A percentile compares a stretch with the other conserved stretches of the same genome.
These are phyloP conservation scores for Mallotus japonicus DNA, from an alignment of 441 rosid species.

Conservation along the genomic window DNA sequence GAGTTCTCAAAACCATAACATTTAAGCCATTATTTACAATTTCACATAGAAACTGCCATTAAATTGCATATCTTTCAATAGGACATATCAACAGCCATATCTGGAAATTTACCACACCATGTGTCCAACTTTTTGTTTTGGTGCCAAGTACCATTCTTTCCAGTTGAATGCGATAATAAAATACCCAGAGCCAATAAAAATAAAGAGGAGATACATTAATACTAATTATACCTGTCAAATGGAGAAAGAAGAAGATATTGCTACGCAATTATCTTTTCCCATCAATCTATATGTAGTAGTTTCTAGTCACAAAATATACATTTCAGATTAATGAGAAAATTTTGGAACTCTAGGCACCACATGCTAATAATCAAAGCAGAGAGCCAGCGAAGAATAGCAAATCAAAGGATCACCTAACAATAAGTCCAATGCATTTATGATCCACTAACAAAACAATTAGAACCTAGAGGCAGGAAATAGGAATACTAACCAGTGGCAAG, in stretches of 20 bases:
- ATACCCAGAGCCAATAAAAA: neutral
- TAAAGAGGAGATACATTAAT: neutral
- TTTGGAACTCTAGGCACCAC: no score
- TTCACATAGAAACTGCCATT: neutral
- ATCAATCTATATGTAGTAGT: neutral
- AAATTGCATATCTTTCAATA: neutral
- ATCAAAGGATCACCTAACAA: neutral
- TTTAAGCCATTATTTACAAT: neutral
- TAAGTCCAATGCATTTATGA: constrained; percentile 5
- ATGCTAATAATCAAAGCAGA: neutral
- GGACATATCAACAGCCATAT: neutral
- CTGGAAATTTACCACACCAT: neutral
- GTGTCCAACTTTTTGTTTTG: neutral
- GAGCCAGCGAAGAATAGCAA: neutral
- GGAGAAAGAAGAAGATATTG: neutral
- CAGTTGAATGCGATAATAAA: neutral
- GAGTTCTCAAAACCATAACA: constrained; percentile 5
- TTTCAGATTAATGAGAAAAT: neutral
- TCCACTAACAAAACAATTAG: neutral
- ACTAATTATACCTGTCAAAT: neutral
- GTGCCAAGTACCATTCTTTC: neutral
- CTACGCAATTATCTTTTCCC: neutral
- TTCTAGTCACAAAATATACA: neutral
- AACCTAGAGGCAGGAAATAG: neutral
- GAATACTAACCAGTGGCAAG: constrained; percentile 61